Percentiles rank a stretch among this genome's conserved stretches.
phyloP scores from a whole-genome alignment of 805 yeast species.

The Hanseniaspora thailandica region DNA sequence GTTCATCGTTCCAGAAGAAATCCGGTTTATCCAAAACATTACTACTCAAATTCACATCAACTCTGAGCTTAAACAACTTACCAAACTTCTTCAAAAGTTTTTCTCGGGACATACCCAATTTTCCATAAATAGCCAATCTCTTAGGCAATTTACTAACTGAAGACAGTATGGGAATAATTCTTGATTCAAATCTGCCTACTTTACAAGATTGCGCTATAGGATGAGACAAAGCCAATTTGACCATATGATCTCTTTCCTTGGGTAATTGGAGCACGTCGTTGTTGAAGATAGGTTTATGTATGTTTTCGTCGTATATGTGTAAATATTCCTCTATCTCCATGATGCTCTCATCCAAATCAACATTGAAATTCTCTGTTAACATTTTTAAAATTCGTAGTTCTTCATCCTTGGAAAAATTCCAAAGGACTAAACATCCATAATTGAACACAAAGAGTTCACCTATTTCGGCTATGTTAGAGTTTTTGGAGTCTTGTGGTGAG shows the following conservation, averaged over 20 bases:
- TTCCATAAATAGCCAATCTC: constrained; percentile 79
- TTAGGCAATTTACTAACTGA: constrained; percentile 85
- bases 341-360: constrained; percentile 54
- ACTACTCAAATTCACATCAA: constrained; percentile 84
- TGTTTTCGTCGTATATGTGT: constrained; percentile 41
- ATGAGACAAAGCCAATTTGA: constrained; percentile 85
- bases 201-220: constrained; percentile 96
- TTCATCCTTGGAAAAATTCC: constrained; percentile 89
- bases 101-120: constrained; percentile 69
- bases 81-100: constrained; percentile 84
- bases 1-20: constrained; percentile 92
- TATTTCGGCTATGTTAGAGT: constrained; percentile 30
- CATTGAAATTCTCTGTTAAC: constrained; percentile 26
- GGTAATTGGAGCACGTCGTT: constrained; percentile 88
- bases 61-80: constrained; percentile 73
- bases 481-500: constrained; percentile 15
- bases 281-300: constrained; percentile 63
- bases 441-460: constrained; percentile 83
- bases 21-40: constrained; percentile 91
- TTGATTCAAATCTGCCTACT: constrained; percentile 76
- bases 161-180: constrained; percentile 72
- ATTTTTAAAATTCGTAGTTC: constrained; percentile 81
- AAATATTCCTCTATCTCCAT: constrained; percentile 75
- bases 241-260: constrained; percentile 73
- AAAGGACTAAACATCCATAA: constrained; percentile 94